phyloP scores from a whole-genome alignment of 208 protist species.

The Vickermania ingenoplastis region DNA sequence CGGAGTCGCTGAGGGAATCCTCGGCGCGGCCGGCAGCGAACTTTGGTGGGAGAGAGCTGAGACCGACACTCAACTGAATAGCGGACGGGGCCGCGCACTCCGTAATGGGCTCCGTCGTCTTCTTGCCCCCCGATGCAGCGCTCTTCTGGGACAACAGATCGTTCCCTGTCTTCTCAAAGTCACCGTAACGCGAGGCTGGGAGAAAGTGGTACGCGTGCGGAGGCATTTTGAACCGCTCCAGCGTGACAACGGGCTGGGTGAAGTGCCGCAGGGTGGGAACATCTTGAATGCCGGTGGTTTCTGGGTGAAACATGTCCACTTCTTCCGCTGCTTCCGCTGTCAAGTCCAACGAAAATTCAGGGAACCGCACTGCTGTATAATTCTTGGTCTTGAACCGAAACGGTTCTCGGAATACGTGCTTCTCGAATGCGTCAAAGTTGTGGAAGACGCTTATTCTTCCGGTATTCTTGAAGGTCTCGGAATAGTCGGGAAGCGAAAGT shows the following conservation, averaged over 20 bases:
- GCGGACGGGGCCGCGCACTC: neutral
- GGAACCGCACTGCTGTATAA: constrained; percentile 22
- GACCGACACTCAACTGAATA: neutral
- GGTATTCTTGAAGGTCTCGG: neutral
- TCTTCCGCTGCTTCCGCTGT: constrained; percentile 12
- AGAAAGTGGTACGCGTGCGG: constrained; percentile 7
- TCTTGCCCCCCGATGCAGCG: neutral
- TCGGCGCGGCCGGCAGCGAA: constrained; percentile 12
- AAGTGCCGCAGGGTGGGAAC: constrained; percentile 23
- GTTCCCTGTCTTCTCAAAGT: constrained; percentile 2
- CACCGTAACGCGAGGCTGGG: neutral
- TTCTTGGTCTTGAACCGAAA: constrained; percentile 25
- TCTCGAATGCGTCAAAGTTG: constrained; percentile 8
- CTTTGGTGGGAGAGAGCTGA: constrained; percentile 5
- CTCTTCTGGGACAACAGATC: neutral
- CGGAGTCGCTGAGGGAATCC: constrained; percentile 25
- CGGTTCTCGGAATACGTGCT: constrained; percentile 15
- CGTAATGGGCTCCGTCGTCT: neutral
- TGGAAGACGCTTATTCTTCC: neutral
- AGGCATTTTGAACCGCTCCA: constrained; percentile 25
- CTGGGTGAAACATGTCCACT: constrained; percentile 9
- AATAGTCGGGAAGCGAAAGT: neutral
- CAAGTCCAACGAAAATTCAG: constrained; percentile 32
- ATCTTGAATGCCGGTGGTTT: constrained; percentile 4
- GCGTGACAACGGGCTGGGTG: constrained; percentile 20